Evolutionary conservation across 2,329 filamentous ascomycete genomes (phyloP).

Genomic region (Neofusicoccum cordaticola): DNA sequence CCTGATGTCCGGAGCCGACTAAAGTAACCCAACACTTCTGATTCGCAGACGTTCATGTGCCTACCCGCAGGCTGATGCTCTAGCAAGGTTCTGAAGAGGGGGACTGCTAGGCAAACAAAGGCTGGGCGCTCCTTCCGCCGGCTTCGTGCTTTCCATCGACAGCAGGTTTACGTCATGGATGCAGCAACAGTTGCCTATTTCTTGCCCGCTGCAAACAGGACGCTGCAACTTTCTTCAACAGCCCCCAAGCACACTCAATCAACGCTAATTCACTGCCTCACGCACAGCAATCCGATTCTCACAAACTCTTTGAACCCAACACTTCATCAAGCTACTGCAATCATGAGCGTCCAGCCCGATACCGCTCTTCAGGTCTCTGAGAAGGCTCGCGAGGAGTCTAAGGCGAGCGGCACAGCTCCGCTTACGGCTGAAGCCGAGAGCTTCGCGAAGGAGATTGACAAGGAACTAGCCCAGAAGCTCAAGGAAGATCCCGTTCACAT

Average conservation of each 20-base stretch:
- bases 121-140: not conserved
- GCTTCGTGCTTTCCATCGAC: not conserved
- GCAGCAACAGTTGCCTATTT: not conserved
- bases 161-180: not conserved
- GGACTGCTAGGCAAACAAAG: too few relatives aligned
- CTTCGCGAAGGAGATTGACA: not conserved
- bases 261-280: not conserved
- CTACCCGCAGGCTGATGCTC: too few relatives aligned
- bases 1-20: too few relatives aligned
- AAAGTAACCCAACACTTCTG: too few relatives aligned
- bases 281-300: not conserved
- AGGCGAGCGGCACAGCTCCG: not conserved
- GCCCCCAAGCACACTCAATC: not conserved
- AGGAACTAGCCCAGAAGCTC: conserved; percentile 22
- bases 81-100: too few relatives aligned
- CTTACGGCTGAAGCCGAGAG: not conserved
- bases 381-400: not conserved
- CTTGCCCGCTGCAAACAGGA: not conserved
- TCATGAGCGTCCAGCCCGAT: not conserved
- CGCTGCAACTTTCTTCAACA: not conserved
- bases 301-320: not conserved
- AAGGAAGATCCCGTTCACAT: conserved; percentile 27
- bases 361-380: not conserved
- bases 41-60: too few relatives aligned
- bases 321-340: not conserved